Percentiles rank a stretch among this genome's conserved stretches.
Evolutionary conservation across 495 filamentous ascomycete species (phyloP).

Genomic region (Recurvomyces mirabilis): DNA sequence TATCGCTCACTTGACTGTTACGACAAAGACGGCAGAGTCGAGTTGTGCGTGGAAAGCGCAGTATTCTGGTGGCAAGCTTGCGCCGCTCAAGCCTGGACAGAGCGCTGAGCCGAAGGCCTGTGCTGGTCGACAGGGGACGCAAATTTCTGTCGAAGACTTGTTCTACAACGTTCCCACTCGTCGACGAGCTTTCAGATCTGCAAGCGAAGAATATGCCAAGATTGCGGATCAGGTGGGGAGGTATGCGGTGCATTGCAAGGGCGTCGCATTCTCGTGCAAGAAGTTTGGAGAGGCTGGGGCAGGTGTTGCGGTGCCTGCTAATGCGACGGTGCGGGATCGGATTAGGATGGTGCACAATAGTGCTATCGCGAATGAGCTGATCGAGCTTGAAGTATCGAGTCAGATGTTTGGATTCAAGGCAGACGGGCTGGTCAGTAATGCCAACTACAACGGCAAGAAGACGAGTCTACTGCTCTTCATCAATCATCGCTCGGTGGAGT

Average conservation of each 20-base stretch:
- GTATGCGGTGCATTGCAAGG: conserved; percentile 87
- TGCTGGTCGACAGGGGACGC: conserved; percentile 87
- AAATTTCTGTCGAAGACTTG: conserved; percentile 92
- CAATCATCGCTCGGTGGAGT: conserved; percentile 95
- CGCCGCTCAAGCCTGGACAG: conserved; percentile 84
- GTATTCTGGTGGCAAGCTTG: conserved; percentile 75
- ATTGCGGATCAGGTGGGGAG: conserved; percentile 90
- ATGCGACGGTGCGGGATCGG: conserved; percentile 61
- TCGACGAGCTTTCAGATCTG: conserved; percentile 77
- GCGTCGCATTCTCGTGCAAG: conserved; percentile 90
- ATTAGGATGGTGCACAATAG: conserved; percentile 86
- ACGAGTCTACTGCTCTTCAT: conserved; percentile 88
- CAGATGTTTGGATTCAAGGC: conserved; percentile 73
- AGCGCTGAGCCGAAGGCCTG: conserved; percentile 75
- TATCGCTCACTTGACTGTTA: conserved; percentile 90
- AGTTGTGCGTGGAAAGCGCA: conserved; percentile 81
- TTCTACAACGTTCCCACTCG: conserved; percentile 94
- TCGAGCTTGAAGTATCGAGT: conserved; percentile 63
- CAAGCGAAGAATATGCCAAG: conserved; percentile 94
- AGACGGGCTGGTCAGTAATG: conserved; percentile 75
- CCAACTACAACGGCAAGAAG: conserved; percentile 91
- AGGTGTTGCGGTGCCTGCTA: conserved; percentile 65
- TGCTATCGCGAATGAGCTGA: conserved; percentile 76
- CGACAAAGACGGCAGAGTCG: conserved; percentile 83
- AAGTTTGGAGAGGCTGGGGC: conserved; percentile 82